Evolutionary conservation across 345 rosid genomes (phyloP).

Genomic region (Dovyalis caffra): DNA sequence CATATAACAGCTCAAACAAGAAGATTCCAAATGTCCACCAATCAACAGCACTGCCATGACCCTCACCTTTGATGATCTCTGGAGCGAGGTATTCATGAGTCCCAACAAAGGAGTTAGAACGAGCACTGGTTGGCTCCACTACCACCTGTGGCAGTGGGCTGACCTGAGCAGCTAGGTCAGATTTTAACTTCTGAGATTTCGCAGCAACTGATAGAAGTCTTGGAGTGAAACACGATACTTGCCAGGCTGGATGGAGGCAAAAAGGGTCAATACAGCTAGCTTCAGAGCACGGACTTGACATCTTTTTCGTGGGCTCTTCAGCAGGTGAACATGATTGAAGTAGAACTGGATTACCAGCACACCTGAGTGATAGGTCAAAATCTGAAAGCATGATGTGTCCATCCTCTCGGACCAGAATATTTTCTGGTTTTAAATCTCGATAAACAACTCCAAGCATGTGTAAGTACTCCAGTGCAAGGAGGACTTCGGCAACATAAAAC

Average conservation of each 20-base stretch:
- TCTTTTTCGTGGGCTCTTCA: slow-evolving; percentile 41
- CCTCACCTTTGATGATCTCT: slow-evolving; percentile 76
- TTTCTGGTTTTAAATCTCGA: slow-evolving; percentile 80
- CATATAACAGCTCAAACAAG: slow-evolving; percentile 63
- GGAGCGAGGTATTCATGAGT: slow-evolving; percentile 81
- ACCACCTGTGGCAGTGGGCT: slow-evolving; percentile 69
- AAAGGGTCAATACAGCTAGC: slow-evolving; percentile 75
- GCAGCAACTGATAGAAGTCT: slow-evolving; percentile 57
- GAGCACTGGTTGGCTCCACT: slow-evolving; percentile 72
- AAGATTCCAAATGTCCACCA: slow-evolving; percentile 90
- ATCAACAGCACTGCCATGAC: slow-evolving; percentile 79
- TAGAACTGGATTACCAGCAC: slow-evolving; percentile 49
- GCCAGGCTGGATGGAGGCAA: slow-evolving; percentile 76
- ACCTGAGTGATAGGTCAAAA: slow-evolving; percentile 72
- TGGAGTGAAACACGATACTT: slow-evolving; percentile 79
- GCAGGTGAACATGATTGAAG: slow-evolving; percentile 47
- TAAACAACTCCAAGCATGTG: slow-evolving; percentile 89
- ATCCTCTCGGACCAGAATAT: slow-evolving; percentile 70
- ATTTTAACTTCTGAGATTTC: slow-evolving; percentile 55
- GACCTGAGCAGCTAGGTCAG: slow-evolving; percentile 55
- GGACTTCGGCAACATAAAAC: slow-evolving; percentile 76
- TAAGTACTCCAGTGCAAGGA: slow-evolving; percentile 71
- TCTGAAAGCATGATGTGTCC: slow-evolving; percentile 90
- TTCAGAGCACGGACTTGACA: slow-evolving; percentile 65
- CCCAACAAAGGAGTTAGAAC: slow-evolving; percentile 83